Evolutionary conservation across 116 monocot species (phyloP), one percentile per base, ranked within the genome.

Genomic region (Papilionanthe hybrid): DNA sequence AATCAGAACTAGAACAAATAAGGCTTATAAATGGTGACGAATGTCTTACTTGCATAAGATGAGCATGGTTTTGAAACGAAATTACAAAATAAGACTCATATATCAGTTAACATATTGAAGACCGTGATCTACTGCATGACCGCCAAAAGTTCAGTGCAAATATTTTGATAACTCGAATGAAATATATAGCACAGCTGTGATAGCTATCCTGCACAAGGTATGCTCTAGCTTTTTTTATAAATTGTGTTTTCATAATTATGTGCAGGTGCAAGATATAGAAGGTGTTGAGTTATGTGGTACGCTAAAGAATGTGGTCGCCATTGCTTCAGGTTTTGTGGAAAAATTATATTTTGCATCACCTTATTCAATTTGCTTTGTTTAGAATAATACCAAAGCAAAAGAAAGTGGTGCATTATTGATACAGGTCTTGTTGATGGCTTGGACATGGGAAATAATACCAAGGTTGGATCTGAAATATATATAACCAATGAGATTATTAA

Each of bases 361-460:
- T 42, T 27, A 17, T 20, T 50, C 0, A 25, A 30, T 76, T 48
- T 28, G 30, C 11, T 13, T 48, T 50, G 48, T 10, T 50, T 50
- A 29, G 53, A 42, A 20, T 28, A 25, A 5, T 53, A 15, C 30
- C 55, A 29, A 76, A 76, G 29, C 76, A 28, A 50, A 76, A 50
- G 0, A 28, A 48, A 50, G 53, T 50, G 27, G 41, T 48, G 32
- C 22, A 71, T 23, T 19, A 50, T 25, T 15, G 75, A 55, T 85
- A 22, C 82, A 96, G 96, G 96, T 81, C 79, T 96, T 81, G 92
- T 93, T 30, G 96, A 96, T 90, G 96, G 96, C 48, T 82, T 96
- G 88, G 90, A 93, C 43, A 90, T 96, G 92, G 96, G 96, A 85
- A 93, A 91, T 80, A 96, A 96, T 72, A 96, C 96, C 22, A 96